These are phyloP conservation scores for Lumnitzera littorea DNA, from an alignment of 345 rosid species.

Conservation along the genomic window DNA sequence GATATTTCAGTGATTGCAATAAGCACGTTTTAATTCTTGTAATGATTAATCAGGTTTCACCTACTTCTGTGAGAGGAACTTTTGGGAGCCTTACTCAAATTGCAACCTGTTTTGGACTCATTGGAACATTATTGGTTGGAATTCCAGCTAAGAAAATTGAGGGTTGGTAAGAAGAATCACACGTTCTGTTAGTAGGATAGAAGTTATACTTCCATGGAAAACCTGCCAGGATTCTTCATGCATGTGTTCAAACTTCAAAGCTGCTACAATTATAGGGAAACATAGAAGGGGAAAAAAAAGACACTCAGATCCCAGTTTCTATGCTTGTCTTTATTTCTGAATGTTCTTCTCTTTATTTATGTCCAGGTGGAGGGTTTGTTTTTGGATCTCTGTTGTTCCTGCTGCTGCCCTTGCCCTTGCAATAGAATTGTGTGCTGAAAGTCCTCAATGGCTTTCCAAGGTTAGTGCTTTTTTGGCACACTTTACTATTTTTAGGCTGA, in stretches of 20 bases:
- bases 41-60: slow-evolving; percentile 51
- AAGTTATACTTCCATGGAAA: neutral
- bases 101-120: slow-evolving; percentile 76
- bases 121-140: slow-evolving; percentile 64
- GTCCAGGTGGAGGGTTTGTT: slow-evolving; percentile 93
- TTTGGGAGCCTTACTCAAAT: slow-evolving; percentile 86
- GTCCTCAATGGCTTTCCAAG: slow-evolving; percentile 98
- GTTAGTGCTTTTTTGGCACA: slow-evolving; percentile 22
- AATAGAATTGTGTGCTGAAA: slow-evolving; percentile 78
- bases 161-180: slow-evolving; percentile 57
- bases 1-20: too few species aligned
- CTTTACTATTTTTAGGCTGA: too few species aligned
- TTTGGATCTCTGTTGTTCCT: slow-evolving; percentile 67
- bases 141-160: slow-evolving; percentile 60
- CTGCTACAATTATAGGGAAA: too few species aligned
- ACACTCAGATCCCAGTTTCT: too few species aligned
- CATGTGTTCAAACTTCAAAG: too few species aligned
- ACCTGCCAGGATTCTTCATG: too few species aligned
- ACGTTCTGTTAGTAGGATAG: slow-evolving; percentile 2
- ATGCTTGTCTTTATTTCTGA: too few species aligned
- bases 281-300: too few species aligned
- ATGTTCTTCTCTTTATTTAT: too few species aligned
- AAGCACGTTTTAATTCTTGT: too few species aligned
- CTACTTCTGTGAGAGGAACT: slow-evolving; percentile 83
- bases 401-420: slow-evolving; percentile 62